Conservation (phyloP, 306 rosid species). For the Quercus alba region DNA sequence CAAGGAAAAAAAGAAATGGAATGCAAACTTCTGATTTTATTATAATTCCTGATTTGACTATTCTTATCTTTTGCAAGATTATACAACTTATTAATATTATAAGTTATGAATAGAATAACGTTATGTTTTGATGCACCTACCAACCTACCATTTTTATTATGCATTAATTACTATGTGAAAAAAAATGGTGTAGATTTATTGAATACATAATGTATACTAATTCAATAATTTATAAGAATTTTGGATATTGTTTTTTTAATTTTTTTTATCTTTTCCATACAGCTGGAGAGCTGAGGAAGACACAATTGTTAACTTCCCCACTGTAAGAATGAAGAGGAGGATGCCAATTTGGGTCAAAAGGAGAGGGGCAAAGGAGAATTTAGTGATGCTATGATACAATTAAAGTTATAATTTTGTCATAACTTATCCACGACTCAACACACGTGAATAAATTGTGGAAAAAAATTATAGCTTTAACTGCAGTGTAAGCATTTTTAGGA, state of each 20-base stretch:
- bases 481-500: background rate
- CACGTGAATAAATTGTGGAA: no score
- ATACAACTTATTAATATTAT: background rate
- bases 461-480: no score
- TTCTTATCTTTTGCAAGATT: background rate
- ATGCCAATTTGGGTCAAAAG: constrained; percentile 44
- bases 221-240: background rate
- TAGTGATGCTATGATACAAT: no score
- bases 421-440: no score
- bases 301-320: constrained; percentile 40
- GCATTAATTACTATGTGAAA: no score
- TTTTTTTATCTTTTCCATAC: background rate
- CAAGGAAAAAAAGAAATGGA: background rate
- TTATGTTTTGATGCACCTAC: no score
- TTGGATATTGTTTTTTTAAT: background rate
- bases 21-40: background rate
- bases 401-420: no score
- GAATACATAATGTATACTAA: no score
- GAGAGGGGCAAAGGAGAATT: background rate
- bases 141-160: no score
- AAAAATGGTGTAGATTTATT: no score
- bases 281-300: constrained; percentile 47
- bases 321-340: constrained; percentile 45
- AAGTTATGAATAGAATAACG: background rate
- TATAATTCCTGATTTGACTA: background rate